A percentile compares a stretch with the other conserved stretches of the same genome.
phyloP scores from a whole-genome alignment of 108 stramenopile genomes.

The Cyclotella sp. region DNA sequence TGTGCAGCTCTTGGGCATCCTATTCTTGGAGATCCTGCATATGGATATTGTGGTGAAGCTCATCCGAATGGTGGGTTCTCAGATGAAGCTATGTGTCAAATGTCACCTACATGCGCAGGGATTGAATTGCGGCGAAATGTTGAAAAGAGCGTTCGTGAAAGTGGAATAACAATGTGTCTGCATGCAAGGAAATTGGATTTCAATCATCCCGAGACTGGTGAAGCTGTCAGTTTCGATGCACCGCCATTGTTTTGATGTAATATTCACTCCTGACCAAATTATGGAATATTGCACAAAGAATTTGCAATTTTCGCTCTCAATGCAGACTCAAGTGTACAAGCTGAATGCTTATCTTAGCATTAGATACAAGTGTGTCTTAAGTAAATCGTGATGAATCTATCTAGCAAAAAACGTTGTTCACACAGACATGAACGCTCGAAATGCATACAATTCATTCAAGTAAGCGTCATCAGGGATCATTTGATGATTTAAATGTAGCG shows the following conservation, averaged over 20 bases:
- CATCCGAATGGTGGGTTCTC: constrained; percentile 56
- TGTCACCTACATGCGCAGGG: constrained; percentile 43
- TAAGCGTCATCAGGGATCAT: no score
- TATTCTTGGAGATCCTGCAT: constrained; percentile 85
- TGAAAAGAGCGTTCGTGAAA: constrained; percentile 34
- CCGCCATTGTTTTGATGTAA: constrained; percentile 64
- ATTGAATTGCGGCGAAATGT: constrained; percentile 51
- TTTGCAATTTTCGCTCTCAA: no score
- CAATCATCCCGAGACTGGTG: constrained; percentile 67
- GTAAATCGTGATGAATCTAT: no score
- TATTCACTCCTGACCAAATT: not conserved
- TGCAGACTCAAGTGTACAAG: no score
- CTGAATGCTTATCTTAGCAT: no score
- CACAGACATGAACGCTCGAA: no score
- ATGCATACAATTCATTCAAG: no score
- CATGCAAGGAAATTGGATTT: constrained; percentile 69
- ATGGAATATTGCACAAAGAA: no score
- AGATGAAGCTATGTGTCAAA: constrained; percentile 10
- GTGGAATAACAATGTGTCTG: constrained; percentile 62
- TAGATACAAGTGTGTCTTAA: no score
- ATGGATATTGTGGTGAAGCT: constrained; percentile 68
- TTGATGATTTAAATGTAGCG: no score
- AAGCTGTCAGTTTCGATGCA: constrained; percentile 68
- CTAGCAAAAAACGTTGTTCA: no score
- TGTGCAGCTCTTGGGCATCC: constrained; percentile 67